These are phyloP conservation scores for Xylaria palmicola DNA, from an alignment of 495 filamentous ascomycete species.

Conservation along the genomic window DNA sequence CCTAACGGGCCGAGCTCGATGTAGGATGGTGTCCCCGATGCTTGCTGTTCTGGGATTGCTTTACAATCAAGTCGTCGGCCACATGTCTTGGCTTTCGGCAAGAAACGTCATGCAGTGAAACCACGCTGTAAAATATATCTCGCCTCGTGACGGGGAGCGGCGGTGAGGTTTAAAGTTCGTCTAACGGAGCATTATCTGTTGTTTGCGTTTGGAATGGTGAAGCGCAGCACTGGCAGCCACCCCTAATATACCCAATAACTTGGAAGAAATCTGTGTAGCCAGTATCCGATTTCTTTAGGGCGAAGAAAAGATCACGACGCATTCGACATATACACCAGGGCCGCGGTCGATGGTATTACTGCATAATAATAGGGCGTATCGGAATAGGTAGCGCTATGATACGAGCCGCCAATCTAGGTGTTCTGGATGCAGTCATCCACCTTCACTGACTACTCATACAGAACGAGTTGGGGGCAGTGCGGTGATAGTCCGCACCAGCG, in stretches of 20 bases:
- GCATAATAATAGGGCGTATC: neutral
- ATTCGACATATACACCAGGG: too few species aligned
- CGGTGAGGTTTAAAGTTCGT: neutral
- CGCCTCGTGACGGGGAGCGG: constrained; percentile 6
- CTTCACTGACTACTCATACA: neutral
- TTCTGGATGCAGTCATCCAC: neutral
- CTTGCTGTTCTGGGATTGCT: constrained; percentile 12
- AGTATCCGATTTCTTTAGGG: neutral
- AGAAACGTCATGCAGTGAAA: constrained; percentile 30
- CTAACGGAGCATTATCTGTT: neutral
- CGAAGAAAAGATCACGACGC: too few species aligned
- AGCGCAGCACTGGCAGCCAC: neutral
- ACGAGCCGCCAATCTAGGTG: neutral
- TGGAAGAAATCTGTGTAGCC: neutral
- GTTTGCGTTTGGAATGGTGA: neutral
- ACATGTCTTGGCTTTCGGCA: constrained; percentile 1
- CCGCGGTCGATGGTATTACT: neutral
- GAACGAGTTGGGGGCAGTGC: neutral
- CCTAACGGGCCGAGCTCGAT: constrained; percentile 29
- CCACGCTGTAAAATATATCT: constrained; percentile 24
- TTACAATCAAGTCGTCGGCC: neutral
- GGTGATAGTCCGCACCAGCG: constrained; percentile 3
- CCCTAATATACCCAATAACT: neutral
- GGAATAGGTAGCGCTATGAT: neutral
- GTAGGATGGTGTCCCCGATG: constrained; percentile 30